Evolutionary conservation across 768 basidiomycete genomes (phyloP).

Genomic region (Fibroporia radiculosa): DNA sequence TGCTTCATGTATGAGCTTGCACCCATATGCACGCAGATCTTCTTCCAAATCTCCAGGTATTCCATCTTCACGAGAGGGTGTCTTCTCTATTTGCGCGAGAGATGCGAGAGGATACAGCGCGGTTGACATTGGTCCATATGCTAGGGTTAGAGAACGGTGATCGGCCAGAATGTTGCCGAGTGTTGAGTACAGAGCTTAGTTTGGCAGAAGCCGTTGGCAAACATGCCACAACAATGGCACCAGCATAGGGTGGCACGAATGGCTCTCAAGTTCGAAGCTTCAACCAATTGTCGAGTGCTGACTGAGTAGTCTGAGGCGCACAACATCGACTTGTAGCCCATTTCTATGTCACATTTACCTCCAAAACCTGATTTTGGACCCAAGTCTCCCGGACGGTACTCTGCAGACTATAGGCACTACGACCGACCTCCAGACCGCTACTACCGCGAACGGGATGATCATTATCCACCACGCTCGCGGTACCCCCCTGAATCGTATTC

Average conservation of each 20-base stretch:
- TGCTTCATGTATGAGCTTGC: slow-evolving; percentile 92
- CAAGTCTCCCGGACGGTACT: slow-evolving; percentile 13
- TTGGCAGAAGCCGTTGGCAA: slow-evolving; percentile 7
- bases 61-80: slow-evolving; percentile 79
- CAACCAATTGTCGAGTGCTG: no score
- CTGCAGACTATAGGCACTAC: slow-evolving; percentile 17
- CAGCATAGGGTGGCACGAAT: no score
- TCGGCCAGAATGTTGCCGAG: no score
- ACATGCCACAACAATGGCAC: slow-evolving; percentile 15
- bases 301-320: background rate
- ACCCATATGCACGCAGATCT: slow-evolving; percentile 84
- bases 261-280: no score
- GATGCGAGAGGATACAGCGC: slow-evolving; percentile 77
- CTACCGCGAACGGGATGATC: slow-evolving; percentile 14
- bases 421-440: slow-evolving; percentile 14
- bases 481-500: slow-evolving; percentile 17
- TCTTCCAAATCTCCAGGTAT: slow-evolving; percentile 77
- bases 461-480: slow-evolving; percentile 16
- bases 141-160: no score
- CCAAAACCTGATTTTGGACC: slow-evolving; percentile 26
- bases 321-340: background rate
- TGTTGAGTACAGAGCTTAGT: no score
- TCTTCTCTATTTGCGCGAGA: slow-evolving; percentile 63
- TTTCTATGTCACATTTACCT: slow-evolving; percentile 18
- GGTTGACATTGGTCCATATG: slow-evolving; percentile 20